phyloP scores from a whole-genome alignment of 2,329 filamentous ascomycete genomes.

The Ilyonectria destructans region DNA sequence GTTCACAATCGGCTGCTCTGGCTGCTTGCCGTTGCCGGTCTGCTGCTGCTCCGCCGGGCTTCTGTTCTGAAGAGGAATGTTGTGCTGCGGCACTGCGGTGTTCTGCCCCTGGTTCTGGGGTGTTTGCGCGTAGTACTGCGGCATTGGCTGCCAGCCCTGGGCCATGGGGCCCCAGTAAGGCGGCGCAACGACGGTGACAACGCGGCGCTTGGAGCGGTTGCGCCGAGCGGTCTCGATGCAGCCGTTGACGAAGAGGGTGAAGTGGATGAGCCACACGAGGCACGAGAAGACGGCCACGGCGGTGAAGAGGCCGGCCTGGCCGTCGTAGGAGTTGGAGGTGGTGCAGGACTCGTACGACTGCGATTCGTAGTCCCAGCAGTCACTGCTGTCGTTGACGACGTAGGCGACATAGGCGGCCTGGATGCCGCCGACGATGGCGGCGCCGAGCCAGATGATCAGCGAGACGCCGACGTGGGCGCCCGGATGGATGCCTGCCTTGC shows the following conservation, averaged over 20 bases:
- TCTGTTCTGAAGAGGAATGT: conserved; percentile 43
- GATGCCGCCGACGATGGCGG: conserved; percentile 47
- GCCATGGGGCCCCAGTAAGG: conserved; percentile 50
- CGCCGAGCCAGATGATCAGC: conserved; percentile 60
- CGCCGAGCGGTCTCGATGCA: conserved; percentile 57
- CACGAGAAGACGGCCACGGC: conserved; percentile 44
- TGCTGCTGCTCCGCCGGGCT: conserved; percentile 18
- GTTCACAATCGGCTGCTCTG: neutral
- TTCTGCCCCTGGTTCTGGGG: conserved; percentile 9
- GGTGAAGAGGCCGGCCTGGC: conserved; percentile 34
- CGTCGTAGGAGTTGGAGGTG: conserved; percentile 16
- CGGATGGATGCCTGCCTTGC: conserved; percentile 58
- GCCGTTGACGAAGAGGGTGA: conserved; percentile 58
- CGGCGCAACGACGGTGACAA: conserved; percentile 50
- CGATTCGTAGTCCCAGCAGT: conserved; percentile 32
- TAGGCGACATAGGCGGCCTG: conserved; percentile 41
- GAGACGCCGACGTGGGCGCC: conserved; percentile 61
- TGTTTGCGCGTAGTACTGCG: conserved; percentile 36
- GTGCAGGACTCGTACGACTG: conserved; percentile 26
- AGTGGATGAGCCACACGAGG: conserved; percentile 52
- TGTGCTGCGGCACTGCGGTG: conserved; percentile 24
- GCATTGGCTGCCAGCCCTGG: conserved; percentile 53
- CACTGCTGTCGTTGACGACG: conserved; percentile 27
- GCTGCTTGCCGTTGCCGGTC: conserved; percentile 22
- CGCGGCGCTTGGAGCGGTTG: conserved; percentile 46